A percentile compares a stretch with the other conserved stretches of the same genome.
Conservation (phyloP, 345 rosid species). For the Corchorus olitorius region DNA sequence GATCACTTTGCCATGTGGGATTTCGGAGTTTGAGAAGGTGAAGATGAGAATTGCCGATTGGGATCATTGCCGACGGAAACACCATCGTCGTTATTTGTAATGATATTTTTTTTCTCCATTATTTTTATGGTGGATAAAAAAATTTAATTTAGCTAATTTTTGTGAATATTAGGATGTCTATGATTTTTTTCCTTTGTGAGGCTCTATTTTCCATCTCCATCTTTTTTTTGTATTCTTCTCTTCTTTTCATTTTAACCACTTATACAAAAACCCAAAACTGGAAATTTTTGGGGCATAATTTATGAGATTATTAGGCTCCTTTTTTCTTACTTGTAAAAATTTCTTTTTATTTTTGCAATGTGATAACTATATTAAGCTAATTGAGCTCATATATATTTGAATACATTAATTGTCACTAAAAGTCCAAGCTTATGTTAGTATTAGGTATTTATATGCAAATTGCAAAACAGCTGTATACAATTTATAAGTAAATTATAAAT, state of each 20-base stretch:
- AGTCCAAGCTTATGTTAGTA: neutral
- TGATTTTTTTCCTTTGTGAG: neutral
- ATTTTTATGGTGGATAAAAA: neutral
- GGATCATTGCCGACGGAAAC: constrained; percentile 40
- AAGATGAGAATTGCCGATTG: constrained; percentile 71
- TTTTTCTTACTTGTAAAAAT: neutral
- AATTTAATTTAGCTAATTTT: neutral
- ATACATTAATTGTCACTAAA: neutral
- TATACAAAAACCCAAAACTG: neutral
- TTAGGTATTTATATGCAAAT: neutral
- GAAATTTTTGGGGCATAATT: neutral
- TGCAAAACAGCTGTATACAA: neutral
- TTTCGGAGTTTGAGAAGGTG: constrained; percentile 78
- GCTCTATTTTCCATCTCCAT: neutral
- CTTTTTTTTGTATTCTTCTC: neutral
- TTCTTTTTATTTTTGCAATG: neutral
- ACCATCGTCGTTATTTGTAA: constrained; percentile 1
- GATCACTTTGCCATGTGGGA: constrained; percentile 73
- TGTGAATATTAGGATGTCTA: constrained; percentile 15
- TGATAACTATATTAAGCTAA: neutral
- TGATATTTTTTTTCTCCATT: neutral
- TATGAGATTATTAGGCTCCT: neutral
- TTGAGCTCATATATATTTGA: no score
- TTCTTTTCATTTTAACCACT: neutral
- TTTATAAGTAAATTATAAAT: no score